Conservation (phyloP, 2,329 filamentous ascomycete genomes). For the Colletotrichum sp. region DNA sequence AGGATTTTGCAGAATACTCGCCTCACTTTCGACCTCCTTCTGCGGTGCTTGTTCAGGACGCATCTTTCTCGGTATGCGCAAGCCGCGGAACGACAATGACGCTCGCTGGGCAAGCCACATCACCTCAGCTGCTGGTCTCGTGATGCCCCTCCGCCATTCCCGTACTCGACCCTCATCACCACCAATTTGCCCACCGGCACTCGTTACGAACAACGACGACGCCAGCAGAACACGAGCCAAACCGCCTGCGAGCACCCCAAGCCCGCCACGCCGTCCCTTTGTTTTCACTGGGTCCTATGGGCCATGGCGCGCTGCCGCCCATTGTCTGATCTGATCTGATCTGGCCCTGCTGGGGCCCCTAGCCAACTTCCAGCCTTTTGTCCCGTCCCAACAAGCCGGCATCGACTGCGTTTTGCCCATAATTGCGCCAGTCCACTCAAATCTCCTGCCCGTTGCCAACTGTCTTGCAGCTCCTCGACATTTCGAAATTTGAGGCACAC, state of each 20-base stretch:
- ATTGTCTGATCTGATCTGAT: neutral
- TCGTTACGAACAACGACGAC: neutral
- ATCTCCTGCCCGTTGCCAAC: neutral
- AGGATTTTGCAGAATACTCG: neutral
- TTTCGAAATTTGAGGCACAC: neutral
- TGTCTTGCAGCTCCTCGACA: neutral
- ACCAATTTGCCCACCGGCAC: neutral
- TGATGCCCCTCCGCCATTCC: neutral
- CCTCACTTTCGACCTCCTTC: neutral
- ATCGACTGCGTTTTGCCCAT: neutral
- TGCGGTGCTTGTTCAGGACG: neutral
- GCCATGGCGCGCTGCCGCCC: neutral
- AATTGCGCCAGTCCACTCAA: conserved; percentile 4
- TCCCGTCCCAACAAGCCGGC: neutral
- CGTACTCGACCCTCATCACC: neutral
- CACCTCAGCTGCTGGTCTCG: neutral
- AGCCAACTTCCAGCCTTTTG: neutral
- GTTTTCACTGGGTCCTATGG: neutral
- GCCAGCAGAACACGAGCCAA: neutral
- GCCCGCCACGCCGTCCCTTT: conserved; percentile 1
- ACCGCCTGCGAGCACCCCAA: neutral
- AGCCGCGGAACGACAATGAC: neutral
- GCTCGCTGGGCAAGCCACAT: neutral
- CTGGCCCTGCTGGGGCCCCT: neutral
- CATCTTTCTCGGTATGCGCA: neutral